phyloP scores from a whole-genome alignment of 768 basidiomycete genomes.

The Mycena maculata region DNA sequence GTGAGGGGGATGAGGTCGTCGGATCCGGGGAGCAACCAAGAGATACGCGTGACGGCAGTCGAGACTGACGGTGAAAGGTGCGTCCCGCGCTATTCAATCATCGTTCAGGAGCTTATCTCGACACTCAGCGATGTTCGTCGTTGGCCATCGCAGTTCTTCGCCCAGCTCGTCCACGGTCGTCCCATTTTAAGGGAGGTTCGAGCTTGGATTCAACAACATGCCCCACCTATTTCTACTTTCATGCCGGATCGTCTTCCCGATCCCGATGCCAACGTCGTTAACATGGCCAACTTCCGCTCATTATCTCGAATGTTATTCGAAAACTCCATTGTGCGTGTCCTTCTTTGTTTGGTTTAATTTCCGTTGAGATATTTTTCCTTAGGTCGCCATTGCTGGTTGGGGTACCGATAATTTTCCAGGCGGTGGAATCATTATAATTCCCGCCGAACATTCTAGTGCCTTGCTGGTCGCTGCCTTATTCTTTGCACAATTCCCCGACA shows the following conservation, averaged over 20 bases:
- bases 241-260: slow-evolving; percentile 71
- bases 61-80: slow-evolving; percentile 82
- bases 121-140: slow-evolving; percentile 58
- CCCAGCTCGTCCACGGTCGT: slow-evolving; percentile 54
- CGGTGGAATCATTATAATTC: slow-evolving; percentile 65
- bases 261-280: slow-evolving; percentile 58
- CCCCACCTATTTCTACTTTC: slow-evolving; percentile 67
- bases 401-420: slow-evolving; percentile 57
- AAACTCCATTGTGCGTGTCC: slow-evolving; percentile 59
- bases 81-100: slow-evolving; percentile 46
- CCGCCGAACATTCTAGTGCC: slow-evolving; percentile 62
- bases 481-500: slow-evolving; percentile 61
- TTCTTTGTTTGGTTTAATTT: background rate
- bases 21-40: slow-evolving; percentile 61
- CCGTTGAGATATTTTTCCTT: slow-evolving; percentile 1
- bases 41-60: slow-evolving; percentile 70
- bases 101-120: slow-evolving; percentile 21
- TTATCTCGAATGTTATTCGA: slow-evolving; percentile 65
- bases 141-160: slow-evolving; percentile 66
- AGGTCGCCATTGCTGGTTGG: slow-evolving; percentile 66
- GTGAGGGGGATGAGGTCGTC: slow-evolving; percentile 61
- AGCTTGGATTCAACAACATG: slow-evolving; percentile 61
- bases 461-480: slow-evolving; percentile 65
- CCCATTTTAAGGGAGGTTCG: slow-evolving; percentile 60
- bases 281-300: slow-evolving; percentile 65